Evolutionary conservation across 345 rosid genomes (phyloP).

Genomic region (Anastatica hierochuntica): DNA sequence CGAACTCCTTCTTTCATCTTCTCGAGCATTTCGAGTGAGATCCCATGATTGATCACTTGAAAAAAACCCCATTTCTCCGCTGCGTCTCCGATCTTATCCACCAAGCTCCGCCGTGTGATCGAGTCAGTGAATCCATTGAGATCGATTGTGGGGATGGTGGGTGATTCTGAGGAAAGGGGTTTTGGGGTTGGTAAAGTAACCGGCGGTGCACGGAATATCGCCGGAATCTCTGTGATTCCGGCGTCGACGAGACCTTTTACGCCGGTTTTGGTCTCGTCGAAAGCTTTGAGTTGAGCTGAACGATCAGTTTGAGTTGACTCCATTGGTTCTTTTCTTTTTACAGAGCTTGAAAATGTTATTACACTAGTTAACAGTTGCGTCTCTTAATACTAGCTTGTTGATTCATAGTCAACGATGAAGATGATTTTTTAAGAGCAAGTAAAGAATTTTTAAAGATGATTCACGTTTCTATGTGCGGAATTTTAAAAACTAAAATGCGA

Average conservation of each 20-base stretch:
- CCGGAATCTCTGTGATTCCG: slow-evolving; percentile 27
- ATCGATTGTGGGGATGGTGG: slow-evolving; percentile 34
- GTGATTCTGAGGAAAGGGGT: too few species aligned
- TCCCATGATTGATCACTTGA: slow-evolving; percentile 45
- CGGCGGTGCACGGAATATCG: slow-evolving; percentile 21
- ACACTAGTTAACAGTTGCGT: too few species aligned
- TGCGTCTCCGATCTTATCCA: slow-evolving; percentile 25
- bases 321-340: background rate
- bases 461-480: background rate
- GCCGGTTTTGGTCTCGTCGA: slow-evolving; percentile 35
- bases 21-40: slow-evolving; percentile 6
- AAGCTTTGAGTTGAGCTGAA: slow-evolving; percentile 25
- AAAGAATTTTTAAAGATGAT: too few species aligned
- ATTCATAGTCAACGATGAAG: background rate
- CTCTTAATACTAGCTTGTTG: background rate
- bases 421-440: background rate
- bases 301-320: slow-evolving; percentile 19
- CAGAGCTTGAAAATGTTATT: background rate
- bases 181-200: background rate
- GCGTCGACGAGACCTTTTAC: slow-evolving; percentile 35
- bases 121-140: slow-evolving; percentile 9
- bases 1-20: slow-evolving; percentile 14
- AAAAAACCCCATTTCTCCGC: slow-evolving; percentile 34
- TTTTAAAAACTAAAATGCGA: background rate
- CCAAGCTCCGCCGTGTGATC: slow-evolving; percentile 7